These are phyloP conservation scores for Vanilla planifolia DNA, from an alignment of 106 monocot genomes.

Conservation along the genomic window DNA sequence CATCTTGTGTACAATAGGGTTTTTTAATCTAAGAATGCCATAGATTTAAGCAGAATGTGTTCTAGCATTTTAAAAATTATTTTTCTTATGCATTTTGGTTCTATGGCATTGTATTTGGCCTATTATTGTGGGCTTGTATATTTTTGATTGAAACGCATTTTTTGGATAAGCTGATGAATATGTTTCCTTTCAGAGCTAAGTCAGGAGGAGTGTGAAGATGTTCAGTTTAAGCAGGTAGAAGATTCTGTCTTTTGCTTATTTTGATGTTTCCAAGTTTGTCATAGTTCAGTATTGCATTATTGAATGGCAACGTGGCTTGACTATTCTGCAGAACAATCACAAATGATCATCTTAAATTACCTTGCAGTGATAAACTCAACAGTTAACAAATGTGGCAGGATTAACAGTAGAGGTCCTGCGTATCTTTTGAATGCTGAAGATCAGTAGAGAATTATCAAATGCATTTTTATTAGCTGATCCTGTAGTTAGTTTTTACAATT, in stretches of 20 bases:
- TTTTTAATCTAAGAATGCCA: background rate
- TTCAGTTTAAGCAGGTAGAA: conserved; percentile 77
- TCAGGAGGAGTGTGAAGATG: conserved; percentile 68
- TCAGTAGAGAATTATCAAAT: no score
- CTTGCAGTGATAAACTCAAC: no score
- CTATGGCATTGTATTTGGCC: background rate
- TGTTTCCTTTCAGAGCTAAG: conserved; percentile 45
- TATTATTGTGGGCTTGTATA: no score
- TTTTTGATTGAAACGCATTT: background rate
- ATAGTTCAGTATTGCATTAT: no score
- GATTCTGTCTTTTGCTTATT: background rate
- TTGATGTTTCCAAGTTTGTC: background rate
- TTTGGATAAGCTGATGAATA: background rate
- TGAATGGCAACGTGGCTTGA: no score
- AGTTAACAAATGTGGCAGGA: no score
- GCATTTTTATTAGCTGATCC: no score
- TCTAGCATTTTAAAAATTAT: background rate
- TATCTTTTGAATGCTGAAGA: no score
- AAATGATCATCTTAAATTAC: background rate
- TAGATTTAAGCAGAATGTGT: background rate
- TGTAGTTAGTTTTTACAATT: no score
- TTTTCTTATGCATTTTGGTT: background rate
- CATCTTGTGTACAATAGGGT: background rate
- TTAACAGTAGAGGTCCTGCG: no score
- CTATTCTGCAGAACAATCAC: conserved; percentile 1